Base-by-base conservation (phyloP, 2,329 filamentous ascomycete genomes). In the Dactylella cylindrospora region DNA sequence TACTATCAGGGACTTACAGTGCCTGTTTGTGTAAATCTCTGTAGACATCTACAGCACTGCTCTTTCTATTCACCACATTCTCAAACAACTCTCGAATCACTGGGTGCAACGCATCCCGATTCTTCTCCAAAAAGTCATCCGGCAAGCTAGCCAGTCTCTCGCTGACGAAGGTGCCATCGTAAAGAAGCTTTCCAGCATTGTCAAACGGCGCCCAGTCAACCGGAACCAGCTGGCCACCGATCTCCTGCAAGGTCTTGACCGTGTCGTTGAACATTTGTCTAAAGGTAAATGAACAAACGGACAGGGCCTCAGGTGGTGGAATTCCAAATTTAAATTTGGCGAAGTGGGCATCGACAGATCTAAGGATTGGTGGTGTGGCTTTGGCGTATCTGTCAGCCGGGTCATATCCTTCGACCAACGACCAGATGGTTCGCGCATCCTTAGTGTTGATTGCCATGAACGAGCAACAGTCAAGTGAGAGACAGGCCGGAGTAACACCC, bases 381-480 rank as follows among this genome's bases (percentile, higher is more conserved):
- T 80, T 79, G 2, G 80, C 76, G 67, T 80, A 83, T 4, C 74
- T 67, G 66, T 83, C 80, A 15, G 74, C 68, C 0, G 69, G 52
- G 59, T 82, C 80, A 38, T 76, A 75, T 2, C 73, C 75, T 36
- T 79, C 77, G 3, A 75, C 73, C 0, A 76, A 69, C 4, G 78
- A 74, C 72, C 80, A 76, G 1, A 82, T 72, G 0, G 68, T 72
- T 22, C 79, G 72, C 5, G 77, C 76, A 64, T 81, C 79, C 1
- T 72, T 69, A 7, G 79, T 72, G 1, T 73, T 79, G 19, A 74
- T 71, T 1, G 79, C 73, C 49, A 80, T 74, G 23, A 82, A 75
- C 0, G 80, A 78, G 13, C 82, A 76, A 59, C 79, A 82, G 69
- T 83, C 80, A 0, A 83, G 73, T 0, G 77, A 79, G 15, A 77